A percentile compares a stretch with the other conserved stretches of the same genome.
Conservation (phyloP, 1,139 yeast species). For the Kurtzmaniella quercitrusa region DNA sequence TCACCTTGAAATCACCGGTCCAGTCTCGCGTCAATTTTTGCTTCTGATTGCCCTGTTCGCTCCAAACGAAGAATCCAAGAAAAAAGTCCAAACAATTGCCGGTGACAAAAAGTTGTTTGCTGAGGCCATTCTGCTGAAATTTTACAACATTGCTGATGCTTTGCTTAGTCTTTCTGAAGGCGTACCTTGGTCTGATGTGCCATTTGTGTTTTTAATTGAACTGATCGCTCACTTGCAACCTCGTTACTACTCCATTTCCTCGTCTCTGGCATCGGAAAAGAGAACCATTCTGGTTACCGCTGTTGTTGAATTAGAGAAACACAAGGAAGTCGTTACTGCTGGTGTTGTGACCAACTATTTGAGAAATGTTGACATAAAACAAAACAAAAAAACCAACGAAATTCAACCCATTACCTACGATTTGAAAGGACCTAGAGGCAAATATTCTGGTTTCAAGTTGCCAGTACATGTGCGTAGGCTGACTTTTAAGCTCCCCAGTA, state of each 20-base stretch:
- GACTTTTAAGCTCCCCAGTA: conserved; percentile 89
- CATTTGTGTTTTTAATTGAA: conserved; percentile 83
- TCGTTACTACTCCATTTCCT: conserved; percentile 94
- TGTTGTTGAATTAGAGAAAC: conserved; percentile 75
- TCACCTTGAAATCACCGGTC: conserved; percentile 88
- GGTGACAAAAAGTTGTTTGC: conserved; percentile 70
- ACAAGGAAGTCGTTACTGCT: conserved; percentile 46
- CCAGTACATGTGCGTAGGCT: conserved; percentile 95
- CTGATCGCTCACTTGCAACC: conserved; percentile 80
- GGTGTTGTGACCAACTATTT: conserved; percentile 93
- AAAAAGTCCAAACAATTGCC: conserved; percentile 51
- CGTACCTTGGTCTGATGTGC: conserved; percentile 66
- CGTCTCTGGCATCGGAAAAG: conserved; percentile 79
- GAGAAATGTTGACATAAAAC: conserved; percentile 64
- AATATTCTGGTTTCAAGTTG: conserved; percentile 53
- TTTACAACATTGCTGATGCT: conserved; percentile 75
- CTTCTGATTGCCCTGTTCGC: conserved; percentile 80
- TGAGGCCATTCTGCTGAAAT: conserved; percentile 52
- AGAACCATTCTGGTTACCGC: conserved; percentile 80
- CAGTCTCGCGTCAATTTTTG: conserved; percentile 86
- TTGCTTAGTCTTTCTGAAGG: conserved; percentile 61
- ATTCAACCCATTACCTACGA: conserved; percentile 59
- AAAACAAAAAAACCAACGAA: conserved; percentile 42
- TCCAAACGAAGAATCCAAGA: conserved; percentile 60
- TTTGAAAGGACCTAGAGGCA: conserved; percentile 75